A percentile compares a stretch with the other conserved stretches of the same genome.
phyloP scores from a whole-genome alignment of 108 stramenopile species.

The Nannochloropsis salina region DNA sequence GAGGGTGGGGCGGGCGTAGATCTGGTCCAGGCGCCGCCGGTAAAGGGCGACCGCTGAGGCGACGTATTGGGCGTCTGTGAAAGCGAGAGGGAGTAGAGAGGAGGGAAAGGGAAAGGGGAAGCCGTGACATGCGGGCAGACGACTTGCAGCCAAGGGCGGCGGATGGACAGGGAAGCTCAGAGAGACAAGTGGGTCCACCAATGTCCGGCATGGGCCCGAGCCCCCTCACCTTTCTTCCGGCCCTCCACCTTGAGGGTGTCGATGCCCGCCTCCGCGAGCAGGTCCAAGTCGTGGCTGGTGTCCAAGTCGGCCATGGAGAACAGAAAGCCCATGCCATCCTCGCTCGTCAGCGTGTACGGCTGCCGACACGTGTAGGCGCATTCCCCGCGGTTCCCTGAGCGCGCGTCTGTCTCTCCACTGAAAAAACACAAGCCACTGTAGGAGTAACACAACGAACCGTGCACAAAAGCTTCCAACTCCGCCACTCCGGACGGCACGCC shows the following conservation, averaged over 20 bases:
- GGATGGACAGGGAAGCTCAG: no score
- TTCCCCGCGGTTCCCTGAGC: slow-evolving; percentile 5
- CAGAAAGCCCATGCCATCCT: background rate
- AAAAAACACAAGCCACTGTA: slow-evolving; percentile 3
- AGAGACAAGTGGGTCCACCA: no score
- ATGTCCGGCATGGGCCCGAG: background rate
- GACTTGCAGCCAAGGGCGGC: no score
- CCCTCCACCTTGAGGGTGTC: background rate
- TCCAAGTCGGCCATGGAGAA: slow-evolving; percentile 8
- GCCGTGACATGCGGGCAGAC: background rate
- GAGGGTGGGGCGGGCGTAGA: slow-evolving; percentile 1
- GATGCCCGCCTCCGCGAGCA: background rate
- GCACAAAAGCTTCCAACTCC: background rate
- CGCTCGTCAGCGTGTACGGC: background rate
- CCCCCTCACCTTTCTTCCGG: background rate
- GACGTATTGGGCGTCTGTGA: background rate
- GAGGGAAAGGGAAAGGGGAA: background rate
- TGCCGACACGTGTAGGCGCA: background rate
- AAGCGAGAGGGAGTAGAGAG: background rate
- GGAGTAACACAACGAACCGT: background rate
- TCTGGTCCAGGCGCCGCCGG: background rate
- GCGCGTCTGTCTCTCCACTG: slow-evolving; percentile 2
- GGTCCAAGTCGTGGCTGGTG: slow-evolving; percentile 7
- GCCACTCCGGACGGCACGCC: background rate
- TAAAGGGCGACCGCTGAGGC: background rate